Conservation (phyloP, 2,329 filamentous ascomycete species). For the Fusarium albosuccineum region DNA sequence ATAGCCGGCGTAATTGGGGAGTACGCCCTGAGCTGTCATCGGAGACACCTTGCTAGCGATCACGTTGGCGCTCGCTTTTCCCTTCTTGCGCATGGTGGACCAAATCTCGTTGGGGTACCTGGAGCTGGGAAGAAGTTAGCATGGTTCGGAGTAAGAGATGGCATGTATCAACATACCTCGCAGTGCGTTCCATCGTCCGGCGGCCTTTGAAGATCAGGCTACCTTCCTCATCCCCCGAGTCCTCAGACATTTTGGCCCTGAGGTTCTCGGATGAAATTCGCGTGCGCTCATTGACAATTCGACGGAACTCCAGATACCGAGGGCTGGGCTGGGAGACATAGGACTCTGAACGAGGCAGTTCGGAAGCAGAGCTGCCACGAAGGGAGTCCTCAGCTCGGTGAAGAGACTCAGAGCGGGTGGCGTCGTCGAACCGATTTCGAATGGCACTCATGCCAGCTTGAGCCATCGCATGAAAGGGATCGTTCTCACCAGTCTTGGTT, state of each 20-base stretch:
- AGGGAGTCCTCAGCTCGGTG: conserved; percentile 40
- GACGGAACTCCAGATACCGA: conserved; percentile 47
- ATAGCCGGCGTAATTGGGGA: conserved; percentile 66
- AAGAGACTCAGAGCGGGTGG: conserved; percentile 52
- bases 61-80: conserved; percentile 61
- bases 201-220: conserved; percentile 56
- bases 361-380: conserved; percentile 34
- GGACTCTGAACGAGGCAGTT: conserved; percentile 42
- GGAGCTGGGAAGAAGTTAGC: conserved; percentile 48
- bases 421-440: conserved; percentile 44
- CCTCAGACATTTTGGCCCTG: conserved; percentile 26
- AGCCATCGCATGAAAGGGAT: conserved; percentile 35
- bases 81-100: conserved; percentile 65
- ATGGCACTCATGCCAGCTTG: conserved; percentile 23
- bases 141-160: neutral
- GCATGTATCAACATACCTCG: conserved; percentile 47
- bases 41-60: conserved; percentile 65
- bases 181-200: conserved; percentile 42
- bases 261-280: conserved; percentile 23
- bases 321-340: conserved; percentile 42
- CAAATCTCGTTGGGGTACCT: conserved; percentile 61
- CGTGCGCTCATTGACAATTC: conserved; percentile 27
- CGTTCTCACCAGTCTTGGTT: conserved; percentile 19
- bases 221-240: conserved; percentile 50
- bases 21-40: conserved; percentile 65